These are phyloP conservation scores for Cyberlindnera xylosilytica DNA, from an alignment of 805 yeast genomes.

Conservation along the genomic window DNA sequence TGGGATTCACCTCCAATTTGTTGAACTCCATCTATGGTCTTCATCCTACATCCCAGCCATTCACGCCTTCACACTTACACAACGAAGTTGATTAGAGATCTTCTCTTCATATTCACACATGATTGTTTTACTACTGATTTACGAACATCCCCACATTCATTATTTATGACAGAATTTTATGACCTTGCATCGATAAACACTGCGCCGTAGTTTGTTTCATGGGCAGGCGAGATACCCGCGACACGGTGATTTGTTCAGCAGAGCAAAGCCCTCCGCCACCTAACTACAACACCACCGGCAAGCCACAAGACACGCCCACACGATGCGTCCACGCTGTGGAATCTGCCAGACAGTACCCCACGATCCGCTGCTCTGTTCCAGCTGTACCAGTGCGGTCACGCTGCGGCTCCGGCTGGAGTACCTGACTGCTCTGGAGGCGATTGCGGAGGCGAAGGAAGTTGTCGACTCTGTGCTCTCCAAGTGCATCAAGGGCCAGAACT, in stretches of 20 bases:
- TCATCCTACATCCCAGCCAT: slow-evolving; percentile 26
- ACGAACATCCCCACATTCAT: neutral
- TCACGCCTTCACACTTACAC: slow-evolving; percentile 16
- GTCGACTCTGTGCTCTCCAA: slow-evolving; percentile 17
- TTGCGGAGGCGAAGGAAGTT: slow-evolving; percentile 2
- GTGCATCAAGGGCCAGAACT: slow-evolving; percentile 17
- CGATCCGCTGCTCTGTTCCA: slow-evolving; percentile 11
- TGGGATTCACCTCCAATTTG: slow-evolving; percentile 23
- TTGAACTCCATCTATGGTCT: slow-evolving; percentile 27
- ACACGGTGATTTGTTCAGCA: too few species aligned
- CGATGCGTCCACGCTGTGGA: slow-evolving; percentile 1
- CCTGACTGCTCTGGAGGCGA: slow-evolving; percentile 9
- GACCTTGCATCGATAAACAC: neutral
- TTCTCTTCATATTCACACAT: neutral
- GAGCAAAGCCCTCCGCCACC: too few species aligned
- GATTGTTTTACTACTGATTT: too few species aligned
- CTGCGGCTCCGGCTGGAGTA: slow-evolving; percentile 17
- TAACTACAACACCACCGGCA: neutral
- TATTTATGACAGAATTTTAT: neutral
- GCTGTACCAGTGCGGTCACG: slow-evolving; percentile 15
- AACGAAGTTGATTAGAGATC: slow-evolving; percentile 18
- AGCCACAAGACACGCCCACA: neutral
- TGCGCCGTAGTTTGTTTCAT: too few species aligned
- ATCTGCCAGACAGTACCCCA: neutral
- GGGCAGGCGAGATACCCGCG: too few species aligned